Conservation (phyloP, 1,284 basidiomycete species). For the Leccinum pachyderme region DNA sequence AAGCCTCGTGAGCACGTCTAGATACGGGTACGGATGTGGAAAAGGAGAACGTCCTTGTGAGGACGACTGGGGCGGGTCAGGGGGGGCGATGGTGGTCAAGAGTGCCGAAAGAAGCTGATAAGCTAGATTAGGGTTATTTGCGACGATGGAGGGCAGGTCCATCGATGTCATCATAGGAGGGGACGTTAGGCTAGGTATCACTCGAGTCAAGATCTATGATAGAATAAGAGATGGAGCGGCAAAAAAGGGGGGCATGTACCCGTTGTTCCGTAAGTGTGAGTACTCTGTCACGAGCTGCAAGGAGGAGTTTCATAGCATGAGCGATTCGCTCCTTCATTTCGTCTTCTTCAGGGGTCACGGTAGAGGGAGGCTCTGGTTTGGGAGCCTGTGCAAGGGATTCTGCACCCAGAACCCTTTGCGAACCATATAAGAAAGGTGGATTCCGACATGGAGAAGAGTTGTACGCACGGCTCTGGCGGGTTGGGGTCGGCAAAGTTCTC, state of each 20-base stretch:
- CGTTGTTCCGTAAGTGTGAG: constrained; percentile 71
- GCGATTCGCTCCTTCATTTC: constrained; percentile 38
- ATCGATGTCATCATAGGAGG: constrained; percentile 63
- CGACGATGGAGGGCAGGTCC: constrained; percentile 62
- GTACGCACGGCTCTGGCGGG: constrained; percentile 36
- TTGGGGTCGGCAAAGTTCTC: constrained; percentile 49
- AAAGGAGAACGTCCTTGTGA: not conserved
- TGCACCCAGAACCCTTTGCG: constrained; percentile 14
- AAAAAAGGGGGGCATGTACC: constrained; percentile 36
- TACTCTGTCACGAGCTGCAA: constrained; percentile 65
- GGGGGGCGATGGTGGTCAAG: constrained; percentile 39
- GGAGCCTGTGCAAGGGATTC: constrained; percentile 1
- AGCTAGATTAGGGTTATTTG: constrained; percentile 66
- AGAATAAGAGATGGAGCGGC: not conserved
- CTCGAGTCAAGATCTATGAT: constrained; percentile 36
- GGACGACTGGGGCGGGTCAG: constrained; percentile 12
- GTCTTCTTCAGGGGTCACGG: constrained; percentile 37
- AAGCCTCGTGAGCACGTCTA: constrained; percentile 48
- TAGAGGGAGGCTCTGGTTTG: constrained; percentile 28
- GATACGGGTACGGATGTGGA: constrained; percentile 37
- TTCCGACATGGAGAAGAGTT: constrained; percentile 7
- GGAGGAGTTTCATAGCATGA: constrained; percentile 61
- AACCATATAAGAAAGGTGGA: constrained; percentile 18
- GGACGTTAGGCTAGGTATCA: constrained; percentile 46
- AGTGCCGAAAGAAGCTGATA: constrained; percentile 60